phyloP scores from a whole-genome alignment of 192 early-diverging fungal genomes.

The Radiomyces spectabilis region DNA sequence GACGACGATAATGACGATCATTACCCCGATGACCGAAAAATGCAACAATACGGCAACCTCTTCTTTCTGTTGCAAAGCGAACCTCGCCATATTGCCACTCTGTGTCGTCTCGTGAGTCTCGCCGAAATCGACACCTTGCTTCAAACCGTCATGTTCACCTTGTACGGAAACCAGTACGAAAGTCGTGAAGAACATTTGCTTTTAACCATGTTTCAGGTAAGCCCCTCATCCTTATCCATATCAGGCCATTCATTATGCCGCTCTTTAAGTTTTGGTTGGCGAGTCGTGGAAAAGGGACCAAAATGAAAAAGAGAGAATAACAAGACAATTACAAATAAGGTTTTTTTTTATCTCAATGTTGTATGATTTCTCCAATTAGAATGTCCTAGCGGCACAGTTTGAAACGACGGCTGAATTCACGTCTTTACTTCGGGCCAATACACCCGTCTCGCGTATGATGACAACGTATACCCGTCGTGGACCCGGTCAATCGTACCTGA shows the following conservation, averaged over 20 bases:
- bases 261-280: neutral
- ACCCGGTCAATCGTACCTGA: slow-evolving; percentile 89
- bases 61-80: slow-evolving; percentile 90
- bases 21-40: slow-evolving; percentile 70
- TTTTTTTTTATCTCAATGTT: too few species aligned
- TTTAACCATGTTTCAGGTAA: slow-evolving; percentile 92
- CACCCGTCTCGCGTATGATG: slow-evolving; percentile 97
- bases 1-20: slow-evolving; percentile 21
- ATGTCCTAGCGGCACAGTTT: slow-evolving; percentile 85
- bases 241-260: neutral
- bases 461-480: slow-evolving; percentile 93
- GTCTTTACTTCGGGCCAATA: slow-evolving; percentile 87
- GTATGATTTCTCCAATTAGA: too few species aligned
- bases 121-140: slow-evolving; percentile 90
- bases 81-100: slow-evolving; percentile 81
- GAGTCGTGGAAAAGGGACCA: too few species aligned
- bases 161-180: slow-evolving; percentile 97
- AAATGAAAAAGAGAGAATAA: neutral
- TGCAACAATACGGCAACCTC: slow-evolving; percentile 86
- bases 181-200: slow-evolving; percentile 92
- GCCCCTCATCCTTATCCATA: neutral
- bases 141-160: slow-evolving; percentile 94
- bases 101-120: slow-evolving; percentile 76
- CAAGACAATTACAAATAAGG: neutral
- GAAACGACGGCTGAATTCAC: slow-evolving; percentile 86